Conservation (phyloP, 129 eudicot genomes). For the Logfia minima region DNA sequence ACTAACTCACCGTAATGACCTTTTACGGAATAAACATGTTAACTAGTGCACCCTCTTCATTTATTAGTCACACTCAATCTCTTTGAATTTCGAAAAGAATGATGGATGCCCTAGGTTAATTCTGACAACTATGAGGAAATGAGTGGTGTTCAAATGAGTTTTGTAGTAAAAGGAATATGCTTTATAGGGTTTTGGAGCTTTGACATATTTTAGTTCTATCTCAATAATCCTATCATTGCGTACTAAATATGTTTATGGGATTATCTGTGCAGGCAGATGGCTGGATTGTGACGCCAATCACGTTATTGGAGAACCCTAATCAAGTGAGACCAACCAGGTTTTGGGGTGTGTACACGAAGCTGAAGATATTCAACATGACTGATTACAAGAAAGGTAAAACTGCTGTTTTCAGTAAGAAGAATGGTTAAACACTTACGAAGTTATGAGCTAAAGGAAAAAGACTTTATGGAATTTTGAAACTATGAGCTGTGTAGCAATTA, state of each 20-base stretch:
- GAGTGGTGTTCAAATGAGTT: slow-evolving; percentile 6
- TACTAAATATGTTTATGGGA: slow-evolving; percentile 3
- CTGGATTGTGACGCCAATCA: slow-evolving; percentile 85
- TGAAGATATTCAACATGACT: slow-evolving; percentile 94
- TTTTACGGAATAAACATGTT: too few relatives aligned
- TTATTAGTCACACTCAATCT: background rate
- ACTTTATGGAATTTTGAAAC: background rate
- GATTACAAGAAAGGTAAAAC: slow-evolving; percentile 80
- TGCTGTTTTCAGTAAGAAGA: slow-evolving; percentile 17
- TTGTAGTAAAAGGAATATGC: background rate
- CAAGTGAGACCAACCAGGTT: slow-evolving; percentile 89
- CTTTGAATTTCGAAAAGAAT: background rate
- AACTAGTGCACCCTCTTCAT: background rate
- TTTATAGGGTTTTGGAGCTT: background rate
- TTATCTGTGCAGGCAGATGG: slow-evolving; percentile 80
- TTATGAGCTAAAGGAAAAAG: background rate
- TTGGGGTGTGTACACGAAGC: slow-evolving; percentile 99
- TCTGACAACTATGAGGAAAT: background rate
- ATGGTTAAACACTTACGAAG: background rate
- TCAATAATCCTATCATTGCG: slow-evolving; percentile 7
- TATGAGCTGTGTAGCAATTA: background rate
- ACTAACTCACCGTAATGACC: background rate
- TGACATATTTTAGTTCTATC: background rate
- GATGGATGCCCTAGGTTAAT: slow-evolving; percentile 4
- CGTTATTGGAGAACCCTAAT: slow-evolving; percentile 83